Evolutionary conservation across 345 rosid species (phyloP).

Genomic region (Erucastrum elatum): DNA sequence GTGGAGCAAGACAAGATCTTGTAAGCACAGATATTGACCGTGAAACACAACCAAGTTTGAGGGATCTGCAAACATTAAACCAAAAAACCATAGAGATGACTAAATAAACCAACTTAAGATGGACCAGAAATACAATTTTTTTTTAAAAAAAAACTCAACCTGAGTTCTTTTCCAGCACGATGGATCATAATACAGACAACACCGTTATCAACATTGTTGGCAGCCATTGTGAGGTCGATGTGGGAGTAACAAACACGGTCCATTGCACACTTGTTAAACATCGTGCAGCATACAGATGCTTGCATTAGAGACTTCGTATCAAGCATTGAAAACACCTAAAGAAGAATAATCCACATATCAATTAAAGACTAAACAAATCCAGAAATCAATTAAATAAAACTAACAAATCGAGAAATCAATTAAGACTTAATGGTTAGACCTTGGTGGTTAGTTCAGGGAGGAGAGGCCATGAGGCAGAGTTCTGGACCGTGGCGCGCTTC

Average conservation of each 20-base stretch:
- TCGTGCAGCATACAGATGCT: slow-evolving; percentile 74
- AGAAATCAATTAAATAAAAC: no score
- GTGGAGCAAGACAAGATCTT: slow-evolving; percentile 72
- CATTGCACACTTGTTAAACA: slow-evolving; percentile 86
- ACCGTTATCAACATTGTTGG: slow-evolving; percentile 70
- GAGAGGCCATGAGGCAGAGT: slow-evolving; percentile 71
- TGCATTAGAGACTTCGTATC: slow-evolving; percentile 83
- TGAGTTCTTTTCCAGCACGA: slow-evolving; percentile 79
- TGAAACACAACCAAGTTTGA: slow-evolving; percentile 73
- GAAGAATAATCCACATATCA: not conserved
- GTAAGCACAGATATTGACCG: slow-evolving; percentile 57
- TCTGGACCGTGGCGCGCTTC: slow-evolving; percentile 68
- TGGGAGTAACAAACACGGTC: slow-evolving; percentile 79
- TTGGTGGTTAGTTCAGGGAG: slow-evolving; percentile 83
- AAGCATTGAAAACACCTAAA: slow-evolving; percentile 83
- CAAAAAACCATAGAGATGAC: slow-evolving; percentile 11
- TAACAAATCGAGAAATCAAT: no score
- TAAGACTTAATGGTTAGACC: no score
- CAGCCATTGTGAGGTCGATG: slow-evolving; percentile 79
- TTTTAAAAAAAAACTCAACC: slow-evolving; percentile 40
- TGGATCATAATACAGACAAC: slow-evolving; percentile 85
- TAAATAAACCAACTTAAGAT: not conserved
- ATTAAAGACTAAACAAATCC: no score
- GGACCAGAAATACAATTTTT: no score
- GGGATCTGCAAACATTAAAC: slow-evolving; percentile 52